Percentiles rank a stretch among this genome's conserved stretches.
Conservation (phyloP, 306 rosid species). For the Lotus japonicus region DNA sequence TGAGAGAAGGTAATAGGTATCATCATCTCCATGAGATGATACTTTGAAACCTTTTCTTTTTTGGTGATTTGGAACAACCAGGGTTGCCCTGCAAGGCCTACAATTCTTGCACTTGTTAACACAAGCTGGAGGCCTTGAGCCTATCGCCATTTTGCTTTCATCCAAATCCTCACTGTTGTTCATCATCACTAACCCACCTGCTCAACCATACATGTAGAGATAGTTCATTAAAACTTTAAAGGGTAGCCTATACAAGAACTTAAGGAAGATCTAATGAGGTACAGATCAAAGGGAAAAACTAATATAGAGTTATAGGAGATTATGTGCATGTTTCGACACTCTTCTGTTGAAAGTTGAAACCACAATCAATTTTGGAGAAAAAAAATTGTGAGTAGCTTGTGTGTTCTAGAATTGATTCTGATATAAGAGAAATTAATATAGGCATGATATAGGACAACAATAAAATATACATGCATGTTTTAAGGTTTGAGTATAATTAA, state of each 20-base stretch:
- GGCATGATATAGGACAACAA: too few relatives aligned
- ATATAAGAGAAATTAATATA: too few relatives aligned
- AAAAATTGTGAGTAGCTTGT: too few relatives aligned
- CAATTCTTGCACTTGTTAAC: slow-evolving; percentile 73
- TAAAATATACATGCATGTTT: too few relatives aligned
- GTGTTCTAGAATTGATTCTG: too few relatives aligned
- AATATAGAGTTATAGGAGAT: neutral
- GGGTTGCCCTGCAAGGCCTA: slow-evolving; percentile 72
- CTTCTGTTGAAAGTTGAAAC: too few relatives aligned
- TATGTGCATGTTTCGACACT: too few relatives aligned
- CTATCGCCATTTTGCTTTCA: slow-evolving; percentile 45
- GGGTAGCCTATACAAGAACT: too few relatives aligned
- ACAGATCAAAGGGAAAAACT: neutral
- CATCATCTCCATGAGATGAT: slow-evolving; percentile 47
- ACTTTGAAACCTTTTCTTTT: slow-evolving; percentile 19
- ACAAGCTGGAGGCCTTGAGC: slow-evolving; percentile 86
- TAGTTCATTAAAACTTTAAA: neutral
- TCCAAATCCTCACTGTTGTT: neutral
- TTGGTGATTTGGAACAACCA: slow-evolving; percentile 59
- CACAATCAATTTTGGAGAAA: too few relatives aligned
- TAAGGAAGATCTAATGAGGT: too few relatives aligned
- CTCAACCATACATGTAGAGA: neutral
- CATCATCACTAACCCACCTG: slow-evolving; percentile 28
- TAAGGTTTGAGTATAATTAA: too few relatives aligned
- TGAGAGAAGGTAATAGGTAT: slow-evolving; percentile 63